phyloP scores from a whole-genome alignment of 2,329 filamentous ascomycete species.

The Neopestalotiopsis rosae region DNA sequence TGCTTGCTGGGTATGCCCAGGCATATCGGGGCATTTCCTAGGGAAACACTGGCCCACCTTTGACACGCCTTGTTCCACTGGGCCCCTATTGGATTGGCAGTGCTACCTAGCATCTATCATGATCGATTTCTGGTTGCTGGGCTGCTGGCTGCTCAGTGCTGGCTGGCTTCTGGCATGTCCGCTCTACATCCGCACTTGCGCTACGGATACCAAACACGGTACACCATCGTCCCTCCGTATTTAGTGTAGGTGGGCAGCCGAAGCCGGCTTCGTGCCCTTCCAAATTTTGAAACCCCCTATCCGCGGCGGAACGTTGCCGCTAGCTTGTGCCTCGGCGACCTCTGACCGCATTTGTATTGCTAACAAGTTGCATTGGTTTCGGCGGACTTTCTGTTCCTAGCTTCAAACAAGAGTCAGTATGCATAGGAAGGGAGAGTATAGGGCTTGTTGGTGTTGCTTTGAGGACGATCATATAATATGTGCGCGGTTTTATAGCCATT shows the following conservation, averaged over 20 bases:
- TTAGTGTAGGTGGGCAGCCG: not conserved
- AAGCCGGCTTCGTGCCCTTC: not conserved
- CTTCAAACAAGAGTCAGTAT: not conserved
- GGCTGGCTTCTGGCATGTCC: not conserved
- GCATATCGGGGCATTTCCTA: not conserved
- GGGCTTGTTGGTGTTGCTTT: not conserved
- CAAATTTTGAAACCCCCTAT: constrained; percentile 1
- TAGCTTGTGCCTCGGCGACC: not conserved
- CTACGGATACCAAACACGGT: not conserved
- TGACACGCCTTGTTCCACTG: not conserved
- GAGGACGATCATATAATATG: not conserved
- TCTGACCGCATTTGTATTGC: constrained; percentile 1
- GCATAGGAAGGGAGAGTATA: not conserved
- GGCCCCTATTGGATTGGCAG: constrained; percentile 1
- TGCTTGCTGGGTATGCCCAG: not conserved
- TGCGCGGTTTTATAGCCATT: not conserved
- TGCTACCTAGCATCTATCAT: not conserved
- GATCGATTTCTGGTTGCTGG: too few species aligned
- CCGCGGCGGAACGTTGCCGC: not conserved
- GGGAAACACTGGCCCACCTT: not conserved
- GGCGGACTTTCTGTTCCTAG: not conserved
- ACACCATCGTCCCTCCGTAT: not conserved
- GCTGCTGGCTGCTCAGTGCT: too few species aligned
- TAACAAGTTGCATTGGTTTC: constrained; percentile 1
- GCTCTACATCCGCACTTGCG: not conserved